Conservation (phyloP, 371 early-diverging fungal species). For the Mucor sp. region DNA sequence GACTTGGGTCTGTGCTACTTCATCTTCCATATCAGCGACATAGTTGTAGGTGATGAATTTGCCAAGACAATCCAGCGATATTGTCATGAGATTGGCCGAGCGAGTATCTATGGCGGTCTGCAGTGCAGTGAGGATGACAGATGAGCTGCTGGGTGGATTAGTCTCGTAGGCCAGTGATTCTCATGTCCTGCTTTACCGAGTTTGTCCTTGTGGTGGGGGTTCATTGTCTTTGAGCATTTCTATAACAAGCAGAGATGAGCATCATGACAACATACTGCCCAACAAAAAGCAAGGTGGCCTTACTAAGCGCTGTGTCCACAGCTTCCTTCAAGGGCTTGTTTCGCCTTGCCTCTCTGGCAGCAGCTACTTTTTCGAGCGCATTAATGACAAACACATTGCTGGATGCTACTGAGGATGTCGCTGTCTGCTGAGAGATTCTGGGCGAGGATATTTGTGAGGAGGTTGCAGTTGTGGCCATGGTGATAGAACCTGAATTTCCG, state of each 20-base stretch:
- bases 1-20: conserved; percentile 42
- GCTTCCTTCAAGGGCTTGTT: conserved; percentile 58
- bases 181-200: conserved; percentile 15
- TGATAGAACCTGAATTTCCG: background rate
- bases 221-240: conserved; percentile 45
- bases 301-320: conserved; percentile 47
- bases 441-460: conserved; percentile 36
- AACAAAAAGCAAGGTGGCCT: background rate
- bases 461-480: conserved; percentile 26
- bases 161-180: background rate
- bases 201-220: conserved; percentile 46
- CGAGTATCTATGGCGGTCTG: conserved; percentile 62
- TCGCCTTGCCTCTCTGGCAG: conserved; percentile 51
- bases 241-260: conserved; percentile 5
- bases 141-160: conserved; percentile 32
- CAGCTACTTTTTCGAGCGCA: conserved; percentile 66
- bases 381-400: conserved; percentile 66
- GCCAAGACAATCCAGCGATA: conserved; percentile 70
- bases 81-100: conserved; percentile 54
- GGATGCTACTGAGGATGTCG: conserved; percentile 32
- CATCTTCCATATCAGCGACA: conserved; percentile 56
- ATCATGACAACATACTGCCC: background rate
- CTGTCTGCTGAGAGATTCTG: conserved; percentile 13
- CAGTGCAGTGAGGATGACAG: conserved; percentile 60
- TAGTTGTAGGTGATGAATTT: conserved; percentile 78